These are phyloP conservation scores for Suillus decipiens DNA, from an alignment of 768 basidiomycete genomes.

Conservation along the genomic window DNA sequence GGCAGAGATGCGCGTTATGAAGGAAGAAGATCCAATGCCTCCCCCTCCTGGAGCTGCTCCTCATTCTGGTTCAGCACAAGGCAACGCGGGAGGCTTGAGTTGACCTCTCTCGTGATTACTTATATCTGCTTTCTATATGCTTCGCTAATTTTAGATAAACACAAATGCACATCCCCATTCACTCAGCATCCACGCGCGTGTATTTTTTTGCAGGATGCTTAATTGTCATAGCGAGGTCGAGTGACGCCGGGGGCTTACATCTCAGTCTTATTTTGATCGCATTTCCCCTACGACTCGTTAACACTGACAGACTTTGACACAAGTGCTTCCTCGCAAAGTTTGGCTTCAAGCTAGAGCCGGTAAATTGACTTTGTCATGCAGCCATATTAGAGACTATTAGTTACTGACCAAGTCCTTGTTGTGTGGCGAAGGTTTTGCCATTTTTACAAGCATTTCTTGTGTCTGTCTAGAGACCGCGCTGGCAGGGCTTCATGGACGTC, in stretches of 20 bases:
- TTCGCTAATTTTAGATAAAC: conserved; percentile 22
- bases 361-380: too few species aligned
- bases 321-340: too few species aligned
- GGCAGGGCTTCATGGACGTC: not conserved
- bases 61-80: conserved; percentile 17
- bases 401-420: too few species aligned
- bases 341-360: too few species aligned
- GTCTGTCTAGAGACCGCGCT: not conserved
- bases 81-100: conserved; percentile 22
- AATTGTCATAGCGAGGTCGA: too few species aligned
- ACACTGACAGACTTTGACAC: too few species aligned
- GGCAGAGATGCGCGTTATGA: conserved; percentile 60
- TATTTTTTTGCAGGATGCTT: too few species aligned
- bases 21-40: conserved; percentile 19
- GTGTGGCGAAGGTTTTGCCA: too few species aligned
- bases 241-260: too few species aligned
- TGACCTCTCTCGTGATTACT: conserved; percentile 22
- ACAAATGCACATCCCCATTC: conserved; percentile 27
- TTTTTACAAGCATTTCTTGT: not conserved
- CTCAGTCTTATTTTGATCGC: too few species aligned
- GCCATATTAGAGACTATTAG: too few species aligned
- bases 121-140: conserved; percentile 17
- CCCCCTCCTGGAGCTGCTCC: conserved; percentile 21
- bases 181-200: conserved; percentile 9
- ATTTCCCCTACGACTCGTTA: too few species aligned